Evolutionary conservation across 2,329 filamentous ascomycete genomes (phyloP), one percentile per base, ranked within the genome.

Genomic region (Trichoderma sp.): DNA sequence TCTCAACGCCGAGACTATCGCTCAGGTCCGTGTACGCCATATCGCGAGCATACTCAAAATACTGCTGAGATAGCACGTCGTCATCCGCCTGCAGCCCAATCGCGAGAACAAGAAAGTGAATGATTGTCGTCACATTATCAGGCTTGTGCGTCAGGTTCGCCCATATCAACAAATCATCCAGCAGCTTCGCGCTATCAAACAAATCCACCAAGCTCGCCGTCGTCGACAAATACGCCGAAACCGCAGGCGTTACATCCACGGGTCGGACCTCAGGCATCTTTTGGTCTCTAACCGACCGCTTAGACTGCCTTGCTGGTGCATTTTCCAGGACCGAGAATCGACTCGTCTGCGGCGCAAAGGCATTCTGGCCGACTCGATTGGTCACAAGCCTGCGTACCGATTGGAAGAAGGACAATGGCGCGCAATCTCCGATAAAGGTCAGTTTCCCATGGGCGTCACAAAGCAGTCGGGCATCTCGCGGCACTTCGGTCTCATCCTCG

Each of bases 401-500:
- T 70, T 86, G 84, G 70, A 86, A 86, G 69, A 87, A 83, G 0
- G 84, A 86, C 22, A 87, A 75, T 0, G 84, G 84, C 5, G 84
- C 84, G 70, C 84, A 86, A 72, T 87, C 84, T 5, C 84, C 84
- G 27, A 86, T 84, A 72, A 87, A 87, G 34, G 85, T 83, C 25
- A 86, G 73, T 71, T 85, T 85, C 1, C 84, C 84, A 67, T 84
- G 82, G 0, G 83, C 80, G 69, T 87, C 84, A 50, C 81, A 81
- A 0, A 86, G 76, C 5, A 86, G 75, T 2, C 84, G 78, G 3
- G 84, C 84, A 68, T 87, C 84, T 1, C 84, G 78, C 2, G 84
- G 84, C 4, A 86, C 84, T 25, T 86, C 84, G 0, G 84, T 84
- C 68, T 86, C 84, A 42, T 86, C 84, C n/a, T 84, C 83, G 0